Evolutionary conservation across 768 basidiomycete genomes (phyloP).

Genomic region (Inosperma sp.): DNA sequence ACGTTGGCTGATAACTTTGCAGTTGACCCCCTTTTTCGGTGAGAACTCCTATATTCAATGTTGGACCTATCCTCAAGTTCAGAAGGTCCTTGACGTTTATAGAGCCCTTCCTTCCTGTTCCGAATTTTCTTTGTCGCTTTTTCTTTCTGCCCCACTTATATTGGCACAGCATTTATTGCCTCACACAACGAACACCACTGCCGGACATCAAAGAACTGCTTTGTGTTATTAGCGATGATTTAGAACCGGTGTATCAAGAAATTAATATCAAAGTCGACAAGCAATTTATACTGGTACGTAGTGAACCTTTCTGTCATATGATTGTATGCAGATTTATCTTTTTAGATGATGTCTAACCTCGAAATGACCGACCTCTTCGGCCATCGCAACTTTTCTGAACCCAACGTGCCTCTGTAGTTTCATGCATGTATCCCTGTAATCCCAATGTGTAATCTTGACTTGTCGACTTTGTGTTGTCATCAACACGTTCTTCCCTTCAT

Average conservation of each 20-base stretch:
- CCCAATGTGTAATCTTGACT: too few relatives aligned
- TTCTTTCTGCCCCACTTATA: neutral
- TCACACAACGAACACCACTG: neutral
- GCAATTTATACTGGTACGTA: neutral
- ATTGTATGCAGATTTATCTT: too few relatives aligned
- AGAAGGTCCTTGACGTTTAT: neutral
- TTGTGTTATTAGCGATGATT: neutral
- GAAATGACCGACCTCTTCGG: too few relatives aligned
- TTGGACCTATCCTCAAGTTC: conserved; percentile 1
- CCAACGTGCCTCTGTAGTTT: too few relatives aligned
- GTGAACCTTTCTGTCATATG: neutral
- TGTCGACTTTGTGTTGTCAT: too few relatives aligned
- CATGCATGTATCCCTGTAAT: too few relatives aligned
- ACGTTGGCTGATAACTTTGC: neutral
- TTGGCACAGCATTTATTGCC: neutral
- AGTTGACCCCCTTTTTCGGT: neutral
- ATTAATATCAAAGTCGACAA: neutral
- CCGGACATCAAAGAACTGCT: neutral
- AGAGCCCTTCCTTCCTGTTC: neutral
- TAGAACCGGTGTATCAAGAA: neutral
- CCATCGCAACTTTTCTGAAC: too few relatives aligned
- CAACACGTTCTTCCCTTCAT: too few relatives aligned
- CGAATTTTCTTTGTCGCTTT: neutral
- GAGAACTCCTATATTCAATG: neutral
- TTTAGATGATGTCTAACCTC: too few relatives aligned